Evolutionary conservation across 208 protist genomes (phyloP).

Genomic region (Leishmania mexicana): DNA sequence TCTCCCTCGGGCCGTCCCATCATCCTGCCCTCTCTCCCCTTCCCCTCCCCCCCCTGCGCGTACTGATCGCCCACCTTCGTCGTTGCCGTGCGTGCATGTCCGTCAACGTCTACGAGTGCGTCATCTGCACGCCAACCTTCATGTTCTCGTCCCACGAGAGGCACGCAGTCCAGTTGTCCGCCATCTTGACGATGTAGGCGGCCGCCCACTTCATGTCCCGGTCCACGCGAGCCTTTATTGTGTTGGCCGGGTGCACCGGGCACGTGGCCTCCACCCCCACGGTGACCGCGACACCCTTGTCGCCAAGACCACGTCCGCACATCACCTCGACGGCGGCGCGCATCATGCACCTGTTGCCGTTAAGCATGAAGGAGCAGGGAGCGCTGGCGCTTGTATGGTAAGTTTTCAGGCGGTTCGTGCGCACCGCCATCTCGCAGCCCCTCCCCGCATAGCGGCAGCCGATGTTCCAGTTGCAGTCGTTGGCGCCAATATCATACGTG

Average conservation of each 20-base stretch:
- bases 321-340: constrained; percentile 47
- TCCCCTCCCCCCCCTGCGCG: background rate
- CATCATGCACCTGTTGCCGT: constrained; percentile 37
- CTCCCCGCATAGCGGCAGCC: constrained; percentile 55
- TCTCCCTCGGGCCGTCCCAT: background rate
- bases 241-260: constrained; percentile 61
- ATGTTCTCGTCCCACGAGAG: constrained; percentile 66
- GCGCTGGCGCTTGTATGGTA: constrained; percentile 57
- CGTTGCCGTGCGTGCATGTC: background rate
- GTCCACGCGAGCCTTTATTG: constrained; percentile 70
- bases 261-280: constrained; percentile 59
- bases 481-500: constrained; percentile 49
- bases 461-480: constrained; percentile 69
- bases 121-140: constrained; percentile 68
- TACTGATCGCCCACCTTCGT: too few relatives aligned
- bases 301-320: constrained; percentile 33
- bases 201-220: constrained; percentile 60
- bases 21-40: background rate
- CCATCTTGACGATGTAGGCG: constrained; percentile 65
- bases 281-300: constrained; percentile 33
- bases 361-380: constrained; percentile 38
- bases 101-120: constrained; percentile 49
- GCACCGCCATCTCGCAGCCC: constrained; percentile 50
- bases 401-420: constrained; percentile 50
- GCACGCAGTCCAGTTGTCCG: constrained; percentile 70